Evolutionary conservation across 768 basidiomycete genomes (phyloP).

Genomic region (Mycena floridula): DNA sequence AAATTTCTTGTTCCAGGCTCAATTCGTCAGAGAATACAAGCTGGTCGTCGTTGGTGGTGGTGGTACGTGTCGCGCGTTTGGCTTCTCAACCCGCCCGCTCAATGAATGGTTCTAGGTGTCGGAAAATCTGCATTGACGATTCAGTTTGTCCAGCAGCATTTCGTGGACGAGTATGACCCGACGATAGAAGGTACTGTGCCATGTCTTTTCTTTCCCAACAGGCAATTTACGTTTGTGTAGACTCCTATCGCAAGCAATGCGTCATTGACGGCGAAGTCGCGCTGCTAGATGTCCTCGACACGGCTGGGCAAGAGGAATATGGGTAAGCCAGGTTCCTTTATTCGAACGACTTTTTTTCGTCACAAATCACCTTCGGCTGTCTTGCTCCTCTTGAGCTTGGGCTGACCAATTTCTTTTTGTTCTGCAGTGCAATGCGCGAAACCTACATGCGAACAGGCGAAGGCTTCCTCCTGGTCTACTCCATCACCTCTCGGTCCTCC

Average conservation of each 20-base stretch:
- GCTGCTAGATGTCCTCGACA: constrained; percentile 91
- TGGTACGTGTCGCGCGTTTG: too few relatives aligned
- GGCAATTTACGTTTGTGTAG: constrained; percentile 29
- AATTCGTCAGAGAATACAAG: constrained; percentile 71
- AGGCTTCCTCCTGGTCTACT: constrained; percentile 96
- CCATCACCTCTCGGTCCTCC: constrained; percentile 92
- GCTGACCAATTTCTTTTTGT: too few relatives aligned
- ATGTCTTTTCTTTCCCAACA: constrained; percentile 1
- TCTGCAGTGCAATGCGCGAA: constrained; percentile 98
- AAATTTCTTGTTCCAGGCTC: constrained; percentile 40
- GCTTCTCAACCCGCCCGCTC: too few relatives aligned
- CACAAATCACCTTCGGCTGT: too few relatives aligned
- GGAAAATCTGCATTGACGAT: constrained; percentile 94
- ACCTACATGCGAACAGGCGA: constrained; percentile 99
- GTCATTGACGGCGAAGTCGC: constrained; percentile 96
- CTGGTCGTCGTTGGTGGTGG: constrained; percentile 80
- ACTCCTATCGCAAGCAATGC: constrained; percentile 96
- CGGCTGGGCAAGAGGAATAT: constrained; percentile 97
- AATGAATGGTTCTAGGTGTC: too few relatives aligned
- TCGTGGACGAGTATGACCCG: constrained; percentile 89
- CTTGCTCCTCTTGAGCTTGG: too few relatives aligned
- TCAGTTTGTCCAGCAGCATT: constrained; percentile 94
- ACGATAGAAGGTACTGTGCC: constrained; percentile 84
- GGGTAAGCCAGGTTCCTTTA: constrained; percentile 45
- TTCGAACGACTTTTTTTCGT: constrained; percentile 6